Percentiles rank a stretch among this genome's conserved stretches.
phyloP scores from a whole-genome alignment of 495 filamentous ascomycete species.

The Bombardia bombarda region DNA sequence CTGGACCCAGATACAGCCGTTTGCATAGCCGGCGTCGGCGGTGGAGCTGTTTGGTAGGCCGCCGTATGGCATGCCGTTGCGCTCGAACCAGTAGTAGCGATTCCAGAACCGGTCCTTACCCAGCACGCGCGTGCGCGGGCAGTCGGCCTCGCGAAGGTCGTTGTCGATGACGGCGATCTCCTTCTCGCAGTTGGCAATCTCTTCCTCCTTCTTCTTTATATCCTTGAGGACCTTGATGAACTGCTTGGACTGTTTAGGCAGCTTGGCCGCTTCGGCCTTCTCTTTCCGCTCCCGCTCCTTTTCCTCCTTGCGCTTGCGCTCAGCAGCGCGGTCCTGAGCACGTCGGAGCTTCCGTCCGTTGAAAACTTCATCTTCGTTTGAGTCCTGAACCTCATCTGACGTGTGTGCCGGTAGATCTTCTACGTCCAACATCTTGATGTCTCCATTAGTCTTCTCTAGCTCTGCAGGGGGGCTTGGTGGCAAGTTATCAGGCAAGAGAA shows the following conservation, averaged over 20 bases:
- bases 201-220: constrained; percentile 75
- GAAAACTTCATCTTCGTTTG: constrained; percentile 53
- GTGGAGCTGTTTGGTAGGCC: constrained; percentile 86
- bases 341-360: constrained; percentile 71
- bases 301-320: constrained; percentile 79
- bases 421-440: constrained; percentile 57
- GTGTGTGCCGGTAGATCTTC: constrained; percentile 44
- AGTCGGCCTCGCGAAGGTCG: constrained; percentile 87
- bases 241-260: constrained; percentile 73
- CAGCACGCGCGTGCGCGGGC: constrained; percentile 77
- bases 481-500: constrained; percentile 66
- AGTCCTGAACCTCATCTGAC: constrained; percentile 47
- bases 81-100: constrained; percentile 97
- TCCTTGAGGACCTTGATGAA: constrained; percentile 80
- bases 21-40: constrained; percentile 78
- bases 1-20: constrained; percentile 92
- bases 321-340: constrained; percentile 65
- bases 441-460: constrained; percentile 39
- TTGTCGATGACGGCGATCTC: constrained; percentile 80
- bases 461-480: constrained; percentile 59
- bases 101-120: constrained; percentile 97
- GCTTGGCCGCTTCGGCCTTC: constrained; percentile 73
- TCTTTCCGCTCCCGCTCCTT: constrained; percentile 71
- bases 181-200: constrained; percentile 71
- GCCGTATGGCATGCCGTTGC: constrained; percentile 94